A percentile compares a stretch with the other conserved stretches of the same genome.
Conservation (phyloP, 2,329 filamentous ascomycete species). For the Phialemonium atrogriseum region DNA sequence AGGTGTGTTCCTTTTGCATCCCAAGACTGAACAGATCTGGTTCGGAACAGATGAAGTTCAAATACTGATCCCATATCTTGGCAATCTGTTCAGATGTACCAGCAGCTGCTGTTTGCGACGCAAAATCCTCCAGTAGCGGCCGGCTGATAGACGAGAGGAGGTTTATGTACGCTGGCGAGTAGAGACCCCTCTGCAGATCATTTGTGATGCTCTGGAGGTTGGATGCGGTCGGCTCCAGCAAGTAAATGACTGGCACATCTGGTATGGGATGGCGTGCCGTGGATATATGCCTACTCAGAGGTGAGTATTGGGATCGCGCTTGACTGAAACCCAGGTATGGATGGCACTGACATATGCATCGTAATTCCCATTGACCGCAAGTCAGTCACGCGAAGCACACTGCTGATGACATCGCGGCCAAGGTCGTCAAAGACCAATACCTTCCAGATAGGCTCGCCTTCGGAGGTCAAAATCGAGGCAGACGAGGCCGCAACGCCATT, state of each 20-base stretch:
- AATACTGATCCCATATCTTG: constrained; percentile 91
- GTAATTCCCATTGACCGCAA: constrained; percentile 90
- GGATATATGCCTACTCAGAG: constrained; percentile 64
- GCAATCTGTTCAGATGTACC: constrained; percentile 84
- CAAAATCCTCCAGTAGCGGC: constrained; percentile 89
- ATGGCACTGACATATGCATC: constrained; percentile 68
- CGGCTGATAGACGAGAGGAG: constrained; percentile 91
- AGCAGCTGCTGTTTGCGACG: constrained; percentile 73
- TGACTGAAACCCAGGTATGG: neutral
- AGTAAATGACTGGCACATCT: constrained; percentile 91
- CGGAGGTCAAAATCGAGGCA: constrained; percentile 73
- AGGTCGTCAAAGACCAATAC: constrained; percentile 88
- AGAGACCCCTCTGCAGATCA: constrained; percentile 80
- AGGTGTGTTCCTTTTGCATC: constrained; percentile 82
- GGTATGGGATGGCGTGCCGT: constrained; percentile 81
- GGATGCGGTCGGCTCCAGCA: constrained; percentile 77
- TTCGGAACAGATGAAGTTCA: constrained; percentile 95
- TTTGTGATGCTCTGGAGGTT: constrained; percentile 78
- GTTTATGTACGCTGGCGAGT: constrained; percentile 92
- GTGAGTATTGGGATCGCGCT: too few species aligned
- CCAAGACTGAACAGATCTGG: constrained; percentile 92
- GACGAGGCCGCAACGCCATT: constrained; percentile 60
- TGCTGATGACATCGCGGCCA: constrained; percentile 93
- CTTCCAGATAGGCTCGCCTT: constrained; percentile 95
- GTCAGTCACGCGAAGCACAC: constrained; percentile 88